These are phyloP conservation scores for Vitis rotundifolia DNA, from an alignment of 164 flowering plant species.

Conservation along the genomic window DNA sequence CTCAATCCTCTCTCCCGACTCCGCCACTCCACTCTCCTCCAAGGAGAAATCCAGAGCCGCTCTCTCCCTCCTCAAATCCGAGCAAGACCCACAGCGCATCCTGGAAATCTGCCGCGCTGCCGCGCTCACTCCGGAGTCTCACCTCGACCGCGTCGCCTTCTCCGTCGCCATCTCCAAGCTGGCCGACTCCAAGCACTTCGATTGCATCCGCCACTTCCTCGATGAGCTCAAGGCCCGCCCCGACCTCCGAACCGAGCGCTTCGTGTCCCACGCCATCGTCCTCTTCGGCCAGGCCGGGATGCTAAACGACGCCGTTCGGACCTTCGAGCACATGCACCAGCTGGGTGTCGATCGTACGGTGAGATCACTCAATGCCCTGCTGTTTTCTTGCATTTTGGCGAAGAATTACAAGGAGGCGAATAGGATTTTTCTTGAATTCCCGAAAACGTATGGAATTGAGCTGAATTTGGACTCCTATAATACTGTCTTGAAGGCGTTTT, in stretches of 20 bases:
- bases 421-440: constrained; percentile 55
- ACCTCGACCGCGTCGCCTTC: constrained; percentile 68
- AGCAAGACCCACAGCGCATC: constrained; percentile 62
- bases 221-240: constrained; percentile 55
- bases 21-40: constrained; percentile 42
- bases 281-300: constrained; percentile 80
- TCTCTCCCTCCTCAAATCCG: constrained; percentile 65
- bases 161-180: constrained; percentile 68
- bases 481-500: constrained; percentile 58
- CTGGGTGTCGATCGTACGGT: constrained; percentile 37
- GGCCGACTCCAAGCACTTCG: constrained; percentile 37
- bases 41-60: constrained; percentile 63
- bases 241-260: constrained; percentile 56
- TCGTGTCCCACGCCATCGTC: constrained; percentile 47
- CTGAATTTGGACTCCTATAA: constrained; percentile 66
- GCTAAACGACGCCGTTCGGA: constrained; percentile 45
- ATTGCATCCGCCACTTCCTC: constrained; percentile 42
- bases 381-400: constrained; percentile 52
- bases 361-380: constrained; percentile 57
- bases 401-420: constrained; percentile 47
- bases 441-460: constrained; percentile 38
- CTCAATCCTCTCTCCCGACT: constrained; percentile 53
- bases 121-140: constrained; percentile 59
- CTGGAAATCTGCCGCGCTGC: constrained; percentile 80
- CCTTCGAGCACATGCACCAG: constrained; percentile 48